Percentiles rank a stretch among this genome's conserved stretches.
These are phyloP conservation scores for Zygosaccharomyces sapae DNA, from an alignment of 1,139 yeast genomes.

Conservation along the genomic window DNA sequence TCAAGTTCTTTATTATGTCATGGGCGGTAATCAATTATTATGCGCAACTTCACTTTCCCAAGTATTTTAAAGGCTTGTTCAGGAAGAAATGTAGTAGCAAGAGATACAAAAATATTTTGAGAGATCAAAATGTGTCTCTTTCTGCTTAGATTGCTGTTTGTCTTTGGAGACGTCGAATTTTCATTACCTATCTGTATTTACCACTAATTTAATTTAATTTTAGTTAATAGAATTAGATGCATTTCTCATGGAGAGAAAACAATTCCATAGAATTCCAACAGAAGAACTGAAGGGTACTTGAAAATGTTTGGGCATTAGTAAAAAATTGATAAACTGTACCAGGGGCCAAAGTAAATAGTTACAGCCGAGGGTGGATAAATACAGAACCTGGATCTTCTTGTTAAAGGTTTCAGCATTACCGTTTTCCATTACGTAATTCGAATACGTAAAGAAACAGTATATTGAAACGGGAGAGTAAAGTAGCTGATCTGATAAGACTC, in stretches of 20 bases:
- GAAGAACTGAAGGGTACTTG: constrained; percentile 93
- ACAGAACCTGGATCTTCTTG: constrained; percentile 58
- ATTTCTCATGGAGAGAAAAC: constrained; percentile 77
- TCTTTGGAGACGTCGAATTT: background rate
- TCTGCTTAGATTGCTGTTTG: constrained; percentile 12
- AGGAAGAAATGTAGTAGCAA: constrained; percentile 39
- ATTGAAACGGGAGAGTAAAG: constrained; percentile 84
- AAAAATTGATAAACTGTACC: constrained; percentile 84
- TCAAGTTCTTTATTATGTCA: constrained; percentile 49
- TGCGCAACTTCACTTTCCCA: constrained; percentile 37
- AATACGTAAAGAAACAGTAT: constrained; percentile 75
- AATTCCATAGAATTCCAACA: constrained; percentile 88
- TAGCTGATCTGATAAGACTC: constrained; percentile 86
- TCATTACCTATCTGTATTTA: constrained; percentile 2
- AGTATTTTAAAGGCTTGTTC: constrained; percentile 31
- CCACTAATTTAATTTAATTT: background rate
- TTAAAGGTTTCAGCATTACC: constrained; percentile 65
- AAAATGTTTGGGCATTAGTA: constrained; percentile 68
- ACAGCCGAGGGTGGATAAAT: constrained; percentile 69
- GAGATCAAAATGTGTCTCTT: constrained; percentile 11
- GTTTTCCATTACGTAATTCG: constrained; percentile 74
- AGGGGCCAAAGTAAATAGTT: constrained; percentile 93
- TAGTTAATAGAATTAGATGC: constrained; percentile 22
- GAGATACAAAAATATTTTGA: constrained; percentile 37
- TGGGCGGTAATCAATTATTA: constrained; percentile 50